These are phyloP conservation scores for Taxillus chinensis DNA, from an alignment of 164 flowering plant genomes.

Conservation along the genomic window DNA sequence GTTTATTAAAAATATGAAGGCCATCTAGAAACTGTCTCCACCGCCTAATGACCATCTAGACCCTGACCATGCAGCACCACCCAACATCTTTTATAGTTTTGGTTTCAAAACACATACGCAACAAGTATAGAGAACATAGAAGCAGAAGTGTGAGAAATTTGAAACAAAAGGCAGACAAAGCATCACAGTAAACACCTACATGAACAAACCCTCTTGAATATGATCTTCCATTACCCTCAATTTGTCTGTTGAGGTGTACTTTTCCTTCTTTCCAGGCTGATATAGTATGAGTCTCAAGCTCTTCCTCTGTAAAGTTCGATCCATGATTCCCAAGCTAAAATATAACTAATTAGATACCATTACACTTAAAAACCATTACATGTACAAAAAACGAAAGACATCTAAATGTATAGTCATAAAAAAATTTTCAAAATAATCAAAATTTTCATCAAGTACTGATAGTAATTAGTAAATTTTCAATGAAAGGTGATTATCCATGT, in stretches of 20 bases:
- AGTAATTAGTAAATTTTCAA: not conserved
- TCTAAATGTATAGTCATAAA: not conserved
- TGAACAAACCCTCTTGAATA: constrained; percentile 46
- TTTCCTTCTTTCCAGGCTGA: constrained; percentile 94
- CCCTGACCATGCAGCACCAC: too few relatives aligned
- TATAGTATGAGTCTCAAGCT: constrained; percentile 89
- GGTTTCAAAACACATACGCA: too few relatives aligned
- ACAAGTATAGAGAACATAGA: not conserved
- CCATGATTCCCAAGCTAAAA: not conserved
- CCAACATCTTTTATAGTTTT: too few relatives aligned
- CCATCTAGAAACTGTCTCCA: too few relatives aligned
- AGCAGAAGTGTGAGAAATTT: not conserved
- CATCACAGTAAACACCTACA: constrained; percentile 30
- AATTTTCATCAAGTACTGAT: not conserved
- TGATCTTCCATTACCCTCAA: constrained; percentile 37
- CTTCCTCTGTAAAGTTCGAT: constrained; percentile 86
- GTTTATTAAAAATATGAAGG: too few relatives aligned
- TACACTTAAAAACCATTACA: not conserved
- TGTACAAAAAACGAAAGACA: not conserved
- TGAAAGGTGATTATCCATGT: too few relatives aligned
- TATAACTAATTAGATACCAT: not conserved
- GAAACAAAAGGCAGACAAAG: not conserved
- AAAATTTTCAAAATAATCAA: not conserved
- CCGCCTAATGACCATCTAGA: too few relatives aligned
- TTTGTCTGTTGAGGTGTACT: constrained; percentile 38